Percentiles rank a stretch among this genome's conserved stretches.
phyloP scores from a whole-genome alignment of 352 stramenopile species.

The Thraustotheca clavata region DNA sequence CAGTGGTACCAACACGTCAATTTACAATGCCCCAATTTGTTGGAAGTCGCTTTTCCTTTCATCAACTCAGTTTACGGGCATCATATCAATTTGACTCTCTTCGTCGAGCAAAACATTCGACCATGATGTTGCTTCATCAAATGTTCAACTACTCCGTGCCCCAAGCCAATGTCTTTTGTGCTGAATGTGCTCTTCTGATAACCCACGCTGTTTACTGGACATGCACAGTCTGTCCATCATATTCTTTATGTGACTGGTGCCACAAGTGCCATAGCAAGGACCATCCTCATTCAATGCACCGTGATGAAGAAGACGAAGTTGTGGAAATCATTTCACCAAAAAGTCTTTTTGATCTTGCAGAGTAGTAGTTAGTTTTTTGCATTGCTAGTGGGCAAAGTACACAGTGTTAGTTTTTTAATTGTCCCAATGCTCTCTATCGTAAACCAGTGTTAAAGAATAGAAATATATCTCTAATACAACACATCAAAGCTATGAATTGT shows the following conservation, averaged over 20 bases:
- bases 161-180: conserved; percentile 71
- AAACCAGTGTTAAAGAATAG: no score
- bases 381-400: no score
- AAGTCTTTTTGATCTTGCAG: no score
- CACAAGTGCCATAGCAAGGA: conserved; percentile 34
- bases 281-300: conserved; percentile 32
- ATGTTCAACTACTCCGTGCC: conserved; percentile 70
- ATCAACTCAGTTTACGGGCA: conserved; percentile 67
- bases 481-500: no score
- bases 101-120: conserved; percentile 83
- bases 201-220: conserved; percentile 61
- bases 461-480: no score
- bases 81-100: conserved; percentile 84
- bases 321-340: no score
- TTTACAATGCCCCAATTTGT: conserved; percentile 62
- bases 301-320: background rate
- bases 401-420: no score
- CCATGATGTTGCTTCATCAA: conserved; percentile 86
- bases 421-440: no score
- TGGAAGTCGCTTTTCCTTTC: conserved; percentile 80
- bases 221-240: conserved; percentile 43
- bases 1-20: conserved; percentile 44
- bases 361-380: no score
- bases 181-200: conserved; percentile 67
- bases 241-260: conserved; percentile 64